These are phyloP conservation scores for Chaetomidium leptoderma DNA, from an alignment of 495 filamentous ascomycete genomes.

Conservation along the genomic window DNA sequence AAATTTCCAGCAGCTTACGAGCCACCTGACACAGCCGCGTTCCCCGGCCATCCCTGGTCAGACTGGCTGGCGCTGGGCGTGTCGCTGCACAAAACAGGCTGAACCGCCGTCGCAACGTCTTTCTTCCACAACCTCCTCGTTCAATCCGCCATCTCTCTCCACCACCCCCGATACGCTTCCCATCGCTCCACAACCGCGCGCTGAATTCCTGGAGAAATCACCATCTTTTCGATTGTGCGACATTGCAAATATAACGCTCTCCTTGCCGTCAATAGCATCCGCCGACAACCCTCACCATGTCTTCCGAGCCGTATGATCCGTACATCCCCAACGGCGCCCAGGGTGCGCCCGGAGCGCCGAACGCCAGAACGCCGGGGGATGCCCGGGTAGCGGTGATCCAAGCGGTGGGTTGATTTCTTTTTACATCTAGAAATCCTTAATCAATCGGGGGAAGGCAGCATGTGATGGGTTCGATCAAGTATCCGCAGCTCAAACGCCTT, in stretches of 20 bases:
- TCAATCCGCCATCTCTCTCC: conserved; percentile 23
- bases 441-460: conserved; percentile 2
- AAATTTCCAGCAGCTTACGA: background rate
- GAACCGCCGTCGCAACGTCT: conserved; percentile 21
- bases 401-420: conserved; percentile 60
- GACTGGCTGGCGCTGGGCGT: conserved; percentile 23
- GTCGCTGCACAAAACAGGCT: conserved; percentile 32
- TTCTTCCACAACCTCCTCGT: conserved; percentile 20
- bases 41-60: conserved; percentile 24
- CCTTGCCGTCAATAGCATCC: conserved; percentile 3
- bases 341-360: conserved; percentile 31
- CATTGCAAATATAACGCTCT: background rate
- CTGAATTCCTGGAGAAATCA: conserved; percentile 1
- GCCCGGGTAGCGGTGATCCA: conserved; percentile 63
- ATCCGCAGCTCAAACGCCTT: background rate
- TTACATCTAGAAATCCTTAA: conserved; percentile 11
- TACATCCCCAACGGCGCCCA: conserved; percentile 70
- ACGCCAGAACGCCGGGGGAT: too few relatives aligned
- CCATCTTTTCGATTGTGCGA: background rate
- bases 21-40: conserved; percentile 22
- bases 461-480: background rate
- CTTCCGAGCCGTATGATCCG: conserved; percentile 76
- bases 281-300: conserved; percentile 44
- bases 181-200: conserved; percentile 18
- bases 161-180: conserved; percentile 15